phyloP scores from a whole-genome alignment of 2,329 filamentous ascomycete species.

The Fusarium floridanum region DNA sequence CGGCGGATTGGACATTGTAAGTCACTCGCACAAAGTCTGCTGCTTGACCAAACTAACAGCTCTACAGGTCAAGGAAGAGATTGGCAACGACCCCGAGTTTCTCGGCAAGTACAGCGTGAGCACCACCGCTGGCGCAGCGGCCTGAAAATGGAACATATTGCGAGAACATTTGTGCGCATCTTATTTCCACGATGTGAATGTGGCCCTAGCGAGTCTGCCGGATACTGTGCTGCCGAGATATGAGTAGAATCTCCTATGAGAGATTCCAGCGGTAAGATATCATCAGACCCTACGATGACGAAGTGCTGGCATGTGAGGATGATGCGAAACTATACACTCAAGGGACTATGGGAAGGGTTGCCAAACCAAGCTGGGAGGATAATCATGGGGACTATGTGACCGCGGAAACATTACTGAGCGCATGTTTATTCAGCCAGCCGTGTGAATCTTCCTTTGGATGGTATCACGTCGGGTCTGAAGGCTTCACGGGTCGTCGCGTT shows the following conservation, averaged over 20 bases:
- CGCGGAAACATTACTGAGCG: constrained; percentile 2
- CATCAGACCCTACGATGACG: constrained; percentile 1
- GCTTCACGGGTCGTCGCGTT: not conserved
- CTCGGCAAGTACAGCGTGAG: constrained; percentile 78
- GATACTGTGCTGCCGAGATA: constrained; percentile 7
- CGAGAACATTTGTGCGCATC: constrained; percentile 18
- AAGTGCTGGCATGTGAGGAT: not conserved
- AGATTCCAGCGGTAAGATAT: constrained; percentile 8
- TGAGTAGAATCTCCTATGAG: constrained; percentile 3
- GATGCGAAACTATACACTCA: constrained; percentile 4
- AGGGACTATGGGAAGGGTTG: constrained; percentile 5
- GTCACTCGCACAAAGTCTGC: constrained; percentile 51
- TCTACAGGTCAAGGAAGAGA: constrained; percentile 88
- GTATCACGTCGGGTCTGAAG: not conserved
- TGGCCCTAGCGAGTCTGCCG: constrained; percentile 3
- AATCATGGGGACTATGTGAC: not conserved
- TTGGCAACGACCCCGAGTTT: constrained; percentile 86
- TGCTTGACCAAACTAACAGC: constrained; percentile 35
- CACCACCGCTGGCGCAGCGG: constrained; percentile 56
- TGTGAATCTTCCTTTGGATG: not conserved
- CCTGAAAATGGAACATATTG: constrained; percentile 44
- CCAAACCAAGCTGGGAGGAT: not conserved
- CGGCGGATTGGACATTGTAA: constrained; percentile 94
- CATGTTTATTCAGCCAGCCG: not conserved
- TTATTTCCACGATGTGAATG: constrained; percentile 24